A percentile compares a stretch with the other conserved stretches of the same genome.
These are phyloP conservation scores for Leccinum disarticulatum DNA, from an alignment of 768 basidiomycete genomes.

Conservation along the genomic window DNA sequence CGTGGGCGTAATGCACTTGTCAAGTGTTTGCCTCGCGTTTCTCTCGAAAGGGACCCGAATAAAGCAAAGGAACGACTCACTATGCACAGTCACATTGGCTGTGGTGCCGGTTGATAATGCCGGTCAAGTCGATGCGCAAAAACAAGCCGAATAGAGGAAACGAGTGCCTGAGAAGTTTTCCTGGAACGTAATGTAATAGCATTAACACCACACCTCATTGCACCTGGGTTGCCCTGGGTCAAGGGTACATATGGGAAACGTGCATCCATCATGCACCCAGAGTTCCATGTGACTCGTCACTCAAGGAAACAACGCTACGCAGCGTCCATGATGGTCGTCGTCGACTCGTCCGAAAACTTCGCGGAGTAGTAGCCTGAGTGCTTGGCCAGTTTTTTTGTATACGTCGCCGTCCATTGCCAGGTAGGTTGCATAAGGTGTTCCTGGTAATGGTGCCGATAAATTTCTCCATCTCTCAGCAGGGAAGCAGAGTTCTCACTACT, in stretches of 20 bases:
- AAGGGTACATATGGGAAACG: slow-evolving; percentile 4
- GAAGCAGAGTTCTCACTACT: no score
- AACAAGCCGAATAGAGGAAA: neutral
- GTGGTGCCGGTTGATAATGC: neutral
- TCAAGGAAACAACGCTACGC: no score
- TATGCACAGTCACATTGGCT: neutral
- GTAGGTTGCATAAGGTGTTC: no score
- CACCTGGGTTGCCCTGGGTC: slow-evolving; percentile 9
- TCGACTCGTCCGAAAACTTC: no score
- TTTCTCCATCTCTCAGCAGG: no score
- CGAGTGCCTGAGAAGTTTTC: neutral
- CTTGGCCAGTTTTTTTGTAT: no score
- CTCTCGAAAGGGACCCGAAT: neutral
- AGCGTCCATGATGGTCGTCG: no score
- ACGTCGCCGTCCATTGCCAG: no score
- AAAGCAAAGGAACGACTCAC: neutral
- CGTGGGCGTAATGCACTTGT: slow-evolving; percentile 6
- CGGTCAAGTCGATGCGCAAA: neutral
- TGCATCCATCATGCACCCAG: neutral
- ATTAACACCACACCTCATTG: neutral
- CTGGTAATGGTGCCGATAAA: no score
- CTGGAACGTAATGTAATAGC: neutral
- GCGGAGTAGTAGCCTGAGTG: no score
- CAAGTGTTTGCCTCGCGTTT: neutral
- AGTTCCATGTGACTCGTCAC: neutral